These are phyloP conservation scores for Diaporthe humulicola DNA, from an alignment of 2,329 filamentous ascomycete species.

Conservation along the genomic window DNA sequence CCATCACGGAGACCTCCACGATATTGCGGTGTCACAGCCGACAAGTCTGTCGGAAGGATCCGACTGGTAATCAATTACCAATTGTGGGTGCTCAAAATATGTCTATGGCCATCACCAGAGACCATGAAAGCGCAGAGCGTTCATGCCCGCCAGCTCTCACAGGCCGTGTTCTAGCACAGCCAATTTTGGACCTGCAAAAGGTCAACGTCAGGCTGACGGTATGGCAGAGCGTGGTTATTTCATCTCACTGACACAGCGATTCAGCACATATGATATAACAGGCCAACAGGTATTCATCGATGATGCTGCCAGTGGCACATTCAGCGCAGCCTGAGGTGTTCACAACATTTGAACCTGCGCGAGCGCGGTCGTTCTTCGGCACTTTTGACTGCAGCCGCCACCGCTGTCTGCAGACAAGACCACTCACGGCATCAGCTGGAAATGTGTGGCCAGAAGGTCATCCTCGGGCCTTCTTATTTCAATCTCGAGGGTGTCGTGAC, in stretches of 20 bases:
- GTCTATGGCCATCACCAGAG: not conserved
- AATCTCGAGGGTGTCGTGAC: slow-evolving; percentile 7
- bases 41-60: not conserved
- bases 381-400: not conserved
- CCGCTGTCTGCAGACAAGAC: not conserved
- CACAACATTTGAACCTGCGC: not conserved
- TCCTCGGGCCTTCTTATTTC: slow-evolving; percentile 10
- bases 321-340: not conserved
- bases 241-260: not conserved
- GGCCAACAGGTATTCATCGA: too few relatives aligned
- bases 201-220: too few relatives aligned
- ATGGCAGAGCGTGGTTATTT: not conserved
- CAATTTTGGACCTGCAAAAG: not conserved
- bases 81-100: not conserved
- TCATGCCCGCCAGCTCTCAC: too few relatives aligned
- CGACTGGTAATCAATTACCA: not conserved
- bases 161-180: not conserved
- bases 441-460: not conserved
- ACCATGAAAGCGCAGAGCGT: too few relatives aligned
- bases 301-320: not conserved
- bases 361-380: slow-evolving; percentile 4
- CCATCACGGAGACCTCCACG: not conserved
- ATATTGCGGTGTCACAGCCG: not conserved
- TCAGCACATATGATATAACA: not conserved
- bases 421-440: not conserved